Conservation (phyloP, 1,139 yeast genomes). For the Sugiyamaella pinicola region DNA sequence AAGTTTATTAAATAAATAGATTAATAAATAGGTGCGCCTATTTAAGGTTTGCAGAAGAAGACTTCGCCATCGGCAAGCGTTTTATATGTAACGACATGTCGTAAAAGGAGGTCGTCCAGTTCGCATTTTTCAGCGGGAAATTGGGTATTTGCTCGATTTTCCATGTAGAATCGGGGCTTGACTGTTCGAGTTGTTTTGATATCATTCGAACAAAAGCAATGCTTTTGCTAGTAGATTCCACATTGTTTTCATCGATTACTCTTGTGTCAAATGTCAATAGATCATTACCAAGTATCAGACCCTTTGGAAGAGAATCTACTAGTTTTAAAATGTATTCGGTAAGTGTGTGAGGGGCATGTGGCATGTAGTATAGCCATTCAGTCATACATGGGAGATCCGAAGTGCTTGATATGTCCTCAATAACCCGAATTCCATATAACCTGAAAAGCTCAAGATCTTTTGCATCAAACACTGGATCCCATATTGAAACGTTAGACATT, state of each 20-base stretch:
- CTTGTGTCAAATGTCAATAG: slow-evolving; percentile 35
- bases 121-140: slow-evolving; percentile 32
- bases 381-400: slow-evolving; percentile 16
- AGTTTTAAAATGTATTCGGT: slow-evolving; percentile 50
- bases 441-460: slow-evolving; percentile 46
- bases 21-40: slow-evolving; percentile 8
- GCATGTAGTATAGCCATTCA: slow-evolving; percentile 56
- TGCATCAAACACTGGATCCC: slow-evolving; percentile 63
- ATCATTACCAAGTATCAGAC: slow-evolving; percentile 39
- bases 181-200: slow-evolving; percentile 1
- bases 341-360: slow-evolving; percentile 71
- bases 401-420: slow-evolving; percentile 27
- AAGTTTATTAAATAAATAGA: slow-evolving; percentile 11
- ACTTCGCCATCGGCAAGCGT: slow-evolving; percentile 11
- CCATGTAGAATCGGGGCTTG: slow-evolving; percentile 22
- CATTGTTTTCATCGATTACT: slow-evolving; percentile 2
- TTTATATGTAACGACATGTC: slow-evolving; percentile 39
- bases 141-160: slow-evolving; percentile 27
- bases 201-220: slow-evolving; percentile 9
- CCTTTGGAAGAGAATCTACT: slow-evolving; percentile 38
- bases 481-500: slow-evolving; percentile 48
- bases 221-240: background rate
- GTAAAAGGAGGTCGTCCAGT: slow-evolving; percentile 43
- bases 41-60: background rate
- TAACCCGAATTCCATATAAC: slow-evolving; percentile 38